These are phyloP conservation scores for Trichoderma semiorbis DNA, from an alignment of 2,329 filamentous ascomycete genomes.

Conservation along the genomic window DNA sequence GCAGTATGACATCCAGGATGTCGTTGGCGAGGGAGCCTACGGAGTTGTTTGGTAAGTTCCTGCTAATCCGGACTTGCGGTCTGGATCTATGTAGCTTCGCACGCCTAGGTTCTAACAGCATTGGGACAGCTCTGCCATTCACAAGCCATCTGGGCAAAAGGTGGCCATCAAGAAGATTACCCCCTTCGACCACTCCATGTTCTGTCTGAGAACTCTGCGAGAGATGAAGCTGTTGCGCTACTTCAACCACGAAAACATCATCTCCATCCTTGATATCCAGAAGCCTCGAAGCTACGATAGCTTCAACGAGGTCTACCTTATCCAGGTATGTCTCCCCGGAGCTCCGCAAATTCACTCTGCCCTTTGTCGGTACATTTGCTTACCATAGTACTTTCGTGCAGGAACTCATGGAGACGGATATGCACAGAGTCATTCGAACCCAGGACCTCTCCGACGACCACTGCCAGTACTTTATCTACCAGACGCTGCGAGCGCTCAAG, in stretches of 20 bases:
- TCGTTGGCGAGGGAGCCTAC: slow-evolving; percentile 96
- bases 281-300: slow-evolving; percentile 94
- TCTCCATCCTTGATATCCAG: slow-evolving; percentile 98
- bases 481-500: slow-evolving; percentile 94
- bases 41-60: slow-evolving; percentile 91
- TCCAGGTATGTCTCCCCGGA: slow-evolving; percentile 65
- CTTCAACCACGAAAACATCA: slow-evolving; percentile 99
- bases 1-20: slow-evolving; percentile 99
- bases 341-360: background rate
- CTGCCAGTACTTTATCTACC: slow-evolving; percentile 99
- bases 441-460: slow-evolving; percentile 98
- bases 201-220: slow-evolving; percentile 90
- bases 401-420: slow-evolving; percentile 99
- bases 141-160: slow-evolving; percentile 97
- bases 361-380: background rate
- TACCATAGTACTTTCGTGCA: slow-evolving; percentile 34
- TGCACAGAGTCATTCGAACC: slow-evolving; percentile 98
- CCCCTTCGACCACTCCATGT: slow-evolving; percentile 98
- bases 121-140: slow-evolving; percentile 75
- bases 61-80: background rate
- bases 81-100: background rate
- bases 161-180: slow-evolving; percentile 99
- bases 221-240: slow-evolving; percentile 99
- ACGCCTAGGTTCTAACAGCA: background rate
- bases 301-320: slow-evolving; percentile 97